phyloP scores from a whole-genome alignment of 2,329 filamentous ascomycete genomes.

The Periconia sp. region DNA sequence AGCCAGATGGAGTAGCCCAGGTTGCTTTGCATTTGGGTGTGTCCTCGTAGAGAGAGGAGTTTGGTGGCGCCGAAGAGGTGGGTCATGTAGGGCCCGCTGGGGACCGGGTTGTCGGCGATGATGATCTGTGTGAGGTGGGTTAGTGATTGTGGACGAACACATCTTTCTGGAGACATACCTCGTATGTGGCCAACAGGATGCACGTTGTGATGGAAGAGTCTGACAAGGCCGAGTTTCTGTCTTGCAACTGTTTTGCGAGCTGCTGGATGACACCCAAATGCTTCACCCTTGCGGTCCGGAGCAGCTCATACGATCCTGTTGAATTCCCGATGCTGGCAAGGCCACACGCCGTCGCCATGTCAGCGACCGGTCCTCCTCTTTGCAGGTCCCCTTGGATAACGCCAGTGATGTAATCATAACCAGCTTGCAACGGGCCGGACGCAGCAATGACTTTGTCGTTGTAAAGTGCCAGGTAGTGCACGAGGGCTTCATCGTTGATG shows the following conservation, averaged over 20 bases:
- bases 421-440: background rate
- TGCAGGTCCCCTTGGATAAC: conserved; percentile 11
- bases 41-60: conserved; percentile 11
- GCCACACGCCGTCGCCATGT: conserved; percentile 17
- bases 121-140: conserved; percentile 9
- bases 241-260: conserved; percentile 15
- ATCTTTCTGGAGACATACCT: conserved; percentile 4
- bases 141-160: background rate
- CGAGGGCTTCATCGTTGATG: conserved; percentile 16
- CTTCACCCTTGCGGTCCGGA: conserved; percentile 13
- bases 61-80: conserved; percentile 18
- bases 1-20: background rate
- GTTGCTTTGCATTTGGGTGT: conserved; percentile 2
- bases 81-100: conserved; percentile 6
- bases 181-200: conserved; percentile 15
- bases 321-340: conserved; percentile 17
- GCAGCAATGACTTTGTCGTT: conserved; percentile 16
- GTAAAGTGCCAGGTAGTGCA: conserved; percentile 17
- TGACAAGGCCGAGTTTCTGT: conserved; percentile 10
- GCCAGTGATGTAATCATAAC: conserved; percentile 15
- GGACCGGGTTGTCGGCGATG: conserved; percentile 10
- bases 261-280: conserved; percentile 14
- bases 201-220: conserved; percentile 18
- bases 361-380: conserved; percentile 12
- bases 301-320: conserved; percentile 9